phyloP scores from a whole-genome alignment of 257 asterid genomes.

The Henckelia pumila region DNA sequence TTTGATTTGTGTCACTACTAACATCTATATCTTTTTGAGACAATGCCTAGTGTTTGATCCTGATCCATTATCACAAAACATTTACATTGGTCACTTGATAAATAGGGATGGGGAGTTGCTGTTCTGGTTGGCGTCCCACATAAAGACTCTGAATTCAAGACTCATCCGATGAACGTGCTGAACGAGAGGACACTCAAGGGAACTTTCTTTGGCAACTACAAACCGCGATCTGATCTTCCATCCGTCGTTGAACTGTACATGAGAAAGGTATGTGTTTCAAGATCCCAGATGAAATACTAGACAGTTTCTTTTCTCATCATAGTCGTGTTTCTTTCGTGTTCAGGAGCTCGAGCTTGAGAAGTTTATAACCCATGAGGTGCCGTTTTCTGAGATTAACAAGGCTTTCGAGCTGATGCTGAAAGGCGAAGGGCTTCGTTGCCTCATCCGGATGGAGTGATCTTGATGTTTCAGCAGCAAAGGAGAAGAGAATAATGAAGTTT shows the following conservation, averaged over 20 bases:
- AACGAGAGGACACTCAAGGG: slow-evolving; percentile 76
- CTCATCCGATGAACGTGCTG: slow-evolving; percentile 59
- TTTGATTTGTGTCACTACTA: neutral
- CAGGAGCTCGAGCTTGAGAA: slow-evolving; percentile 73
- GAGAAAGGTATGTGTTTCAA: slow-evolving; percentile 47
- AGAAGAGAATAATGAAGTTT: too few species aligned
- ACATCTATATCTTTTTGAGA: too few species aligned
- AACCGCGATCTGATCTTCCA: slow-evolving; percentile 62
- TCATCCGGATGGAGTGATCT: slow-evolving; percentile 40
- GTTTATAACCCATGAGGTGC: slow-evolving; percentile 56
- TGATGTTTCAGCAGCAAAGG: too few species aligned
- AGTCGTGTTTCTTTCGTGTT: too few species aligned
- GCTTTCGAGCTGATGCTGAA: slow-evolving; percentile 65
- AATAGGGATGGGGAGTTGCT: slow-evolving; percentile 81
- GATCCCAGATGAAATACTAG: too few species aligned
- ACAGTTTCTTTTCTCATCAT: too few species aligned
- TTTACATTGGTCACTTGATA: neutral
- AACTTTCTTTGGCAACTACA: slow-evolving; percentile 75
- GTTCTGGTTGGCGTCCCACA: slow-evolving; percentile 76
- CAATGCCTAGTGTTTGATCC: too few species aligned
- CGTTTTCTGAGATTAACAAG: slow-evolving; percentile 57
- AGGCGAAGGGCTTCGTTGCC: slow-evolving; percentile 68
- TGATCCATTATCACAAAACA: too few species aligned
- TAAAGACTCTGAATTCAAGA: slow-evolving; percentile 56
- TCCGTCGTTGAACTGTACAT: slow-evolving; percentile 65